Conservation (phyloP, 805 yeast genomes). For the Candida succiphila region DNA sequence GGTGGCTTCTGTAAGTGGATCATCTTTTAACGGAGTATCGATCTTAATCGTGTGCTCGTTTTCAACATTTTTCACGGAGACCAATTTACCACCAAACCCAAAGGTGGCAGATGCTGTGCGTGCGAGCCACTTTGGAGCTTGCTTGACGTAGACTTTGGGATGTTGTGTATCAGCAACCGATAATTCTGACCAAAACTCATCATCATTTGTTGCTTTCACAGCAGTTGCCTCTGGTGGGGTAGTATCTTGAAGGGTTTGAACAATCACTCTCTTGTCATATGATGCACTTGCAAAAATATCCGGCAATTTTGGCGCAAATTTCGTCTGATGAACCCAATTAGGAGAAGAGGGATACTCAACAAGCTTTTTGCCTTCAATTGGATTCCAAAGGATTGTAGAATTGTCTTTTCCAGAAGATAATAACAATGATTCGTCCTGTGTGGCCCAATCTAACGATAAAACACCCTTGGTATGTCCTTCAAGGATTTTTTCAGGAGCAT, state of each 20-base stretch:
- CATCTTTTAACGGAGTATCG: constrained; percentile 28
- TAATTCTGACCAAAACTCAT: constrained; percentile 79
- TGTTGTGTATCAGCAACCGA: constrained; percentile 60
- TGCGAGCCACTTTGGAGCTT: constrained; percentile 87
- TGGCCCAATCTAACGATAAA: constrained; percentile 88
- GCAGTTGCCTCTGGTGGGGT: constrained; percentile 42
- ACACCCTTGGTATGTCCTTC: constrained; percentile 84
- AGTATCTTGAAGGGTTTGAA: constrained; percentile 87
- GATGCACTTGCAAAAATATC: constrained; percentile 85
- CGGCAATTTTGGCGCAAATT: constrained; percentile 82
- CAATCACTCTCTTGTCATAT: constrained; percentile 70
- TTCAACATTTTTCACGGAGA: constrained; percentile 31
- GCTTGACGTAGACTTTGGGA: constrained; percentile 60
- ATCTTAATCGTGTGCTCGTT: constrained; percentile 30
- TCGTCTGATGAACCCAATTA: constrained; percentile 87
- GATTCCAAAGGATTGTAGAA: constrained; percentile 85
- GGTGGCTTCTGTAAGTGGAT: constrained; percentile 23
- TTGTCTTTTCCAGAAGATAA: constrained; percentile 93
- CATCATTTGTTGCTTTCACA: constrained; percentile 39
- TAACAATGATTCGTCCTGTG: constrained; percentile 65
- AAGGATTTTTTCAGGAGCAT: constrained; percentile 73
- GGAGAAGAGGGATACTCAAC: constrained; percentile 89
- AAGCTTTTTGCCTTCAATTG: constrained; percentile 56
- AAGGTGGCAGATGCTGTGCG: constrained; percentile 67
- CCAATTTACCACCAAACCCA: constrained; percentile 92